Conservation (phyloP, 805 yeast genomes). For the Starmera caribaea region DNA sequence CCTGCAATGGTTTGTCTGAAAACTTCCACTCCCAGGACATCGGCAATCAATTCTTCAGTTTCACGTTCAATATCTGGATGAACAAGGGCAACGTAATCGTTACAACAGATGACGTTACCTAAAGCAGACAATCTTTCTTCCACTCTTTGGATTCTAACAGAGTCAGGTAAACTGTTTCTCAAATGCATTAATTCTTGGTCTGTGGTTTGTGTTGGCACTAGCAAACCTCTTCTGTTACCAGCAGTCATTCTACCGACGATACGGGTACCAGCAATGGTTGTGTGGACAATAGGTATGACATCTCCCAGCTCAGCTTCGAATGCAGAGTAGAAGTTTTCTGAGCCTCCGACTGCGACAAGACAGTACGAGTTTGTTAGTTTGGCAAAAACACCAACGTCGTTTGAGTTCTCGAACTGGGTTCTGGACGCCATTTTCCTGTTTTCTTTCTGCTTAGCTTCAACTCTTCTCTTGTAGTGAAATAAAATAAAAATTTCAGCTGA, state of each 20-base stretch:
- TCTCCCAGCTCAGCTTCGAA: slow-evolving; percentile 97
- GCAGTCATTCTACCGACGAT: slow-evolving; percentile 98
- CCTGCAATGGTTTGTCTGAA: slow-evolving; percentile 99
- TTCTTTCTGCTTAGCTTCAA: not conserved
- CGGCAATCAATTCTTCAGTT: slow-evolving; percentile 97
- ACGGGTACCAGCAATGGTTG: slow-evolving; percentile 97
- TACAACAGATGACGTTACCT: slow-evolving; percentile 97
- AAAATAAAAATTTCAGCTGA: too few relatives aligned
- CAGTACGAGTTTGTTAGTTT: slow-evolving; percentile 94
- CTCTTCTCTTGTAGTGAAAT: too few relatives aligned
- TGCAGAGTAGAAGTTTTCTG: slow-evolving; percentile 80
- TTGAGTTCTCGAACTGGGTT: slow-evolving; percentile 77
- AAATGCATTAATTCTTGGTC: slow-evolving; percentile 97
- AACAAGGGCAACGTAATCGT: slow-evolving; percentile 96
- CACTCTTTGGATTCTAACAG: slow-evolving; percentile 92
- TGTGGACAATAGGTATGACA: slow-evolving; percentile 90
- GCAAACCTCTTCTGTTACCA: slow-evolving; percentile 93
- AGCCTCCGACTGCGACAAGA: slow-evolving; percentile 94
- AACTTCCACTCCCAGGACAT: slow-evolving; percentile 96
- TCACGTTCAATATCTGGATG: slow-evolving; percentile 99
- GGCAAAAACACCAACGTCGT: slow-evolving; percentile 90
- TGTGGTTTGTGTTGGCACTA: slow-evolving; percentile 96
- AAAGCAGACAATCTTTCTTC: slow-evolving; percentile 95
- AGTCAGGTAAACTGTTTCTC: slow-evolving; percentile 92
- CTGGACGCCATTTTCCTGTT: slow-evolving; percentile 50